Evolutionary conservation across 2,329 filamentous ascomycete genomes (phyloP).

Genomic region (Calonectria hongkongensis): DNA sequence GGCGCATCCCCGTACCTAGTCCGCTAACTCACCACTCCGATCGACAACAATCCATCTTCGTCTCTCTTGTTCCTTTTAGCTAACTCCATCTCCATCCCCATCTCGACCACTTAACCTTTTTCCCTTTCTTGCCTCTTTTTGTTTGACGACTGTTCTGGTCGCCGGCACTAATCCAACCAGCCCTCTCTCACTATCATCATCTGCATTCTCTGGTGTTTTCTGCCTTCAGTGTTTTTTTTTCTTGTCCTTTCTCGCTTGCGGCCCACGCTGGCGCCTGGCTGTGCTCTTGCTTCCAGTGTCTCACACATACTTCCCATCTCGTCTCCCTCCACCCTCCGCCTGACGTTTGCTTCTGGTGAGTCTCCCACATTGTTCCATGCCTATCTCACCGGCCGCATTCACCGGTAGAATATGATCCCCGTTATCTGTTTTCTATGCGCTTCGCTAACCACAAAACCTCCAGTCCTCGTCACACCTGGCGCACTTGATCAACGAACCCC

Average conservation of each 20-base stretch:
- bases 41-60: slow-evolving; percentile 41
- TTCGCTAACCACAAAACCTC: slow-evolving; percentile 46
- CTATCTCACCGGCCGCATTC: slow-evolving; percentile 35
- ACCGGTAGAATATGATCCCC: slow-evolving; percentile 35
- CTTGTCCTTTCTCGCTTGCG: slow-evolving; percentile 45
- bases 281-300: slow-evolving; percentile 41
- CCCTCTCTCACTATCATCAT: slow-evolving; percentile 13
- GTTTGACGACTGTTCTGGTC: slow-evolving; percentile 23
- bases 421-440: slow-evolving; percentile 31
- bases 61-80: slow-evolving; percentile 39
- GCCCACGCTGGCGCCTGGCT: slow-evolving; percentile 53
- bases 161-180: slow-evolving; percentile 32
- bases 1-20: slow-evolving; percentile 32
- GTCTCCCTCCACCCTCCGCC: slow-evolving; percentile 37
- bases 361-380: slow-evolving; percentile 37
- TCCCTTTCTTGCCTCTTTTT: slow-evolving; percentile 27
- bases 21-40: slow-evolving; percentile 31
- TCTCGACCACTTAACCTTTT: slow-evolving; percentile 34
- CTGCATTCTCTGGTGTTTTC: slow-evolving; percentile 26
- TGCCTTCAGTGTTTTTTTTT: slow-evolving; percentile 26
- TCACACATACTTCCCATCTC: slow-evolving; percentile 45
- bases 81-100: slow-evolving; percentile 37
- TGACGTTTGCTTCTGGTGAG: slow-evolving; percentile 45
- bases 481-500: slow-evolving; percentile 35
- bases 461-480: slow-evolving; percentile 31